phyloP scores from a whole-genome alignment of 345 rosid species.

The Kandelia obovata region DNA sequence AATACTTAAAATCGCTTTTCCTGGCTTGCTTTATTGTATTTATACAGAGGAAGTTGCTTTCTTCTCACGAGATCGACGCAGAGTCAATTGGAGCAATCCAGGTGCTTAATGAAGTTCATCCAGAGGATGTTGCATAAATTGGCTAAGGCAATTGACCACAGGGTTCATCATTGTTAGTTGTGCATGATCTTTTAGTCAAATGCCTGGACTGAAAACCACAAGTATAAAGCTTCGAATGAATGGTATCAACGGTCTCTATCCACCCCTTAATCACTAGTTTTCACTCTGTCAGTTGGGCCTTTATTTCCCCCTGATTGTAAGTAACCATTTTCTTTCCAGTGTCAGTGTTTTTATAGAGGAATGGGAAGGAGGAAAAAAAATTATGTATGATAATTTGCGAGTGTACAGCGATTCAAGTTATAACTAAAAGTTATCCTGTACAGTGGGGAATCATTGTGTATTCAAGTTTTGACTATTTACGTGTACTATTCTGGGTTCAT shows the following conservation, averaged over 20 bases:
- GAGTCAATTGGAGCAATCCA: conserved; percentile 34
- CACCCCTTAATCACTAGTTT: background rate
- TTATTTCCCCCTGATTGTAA: conserved; percentile 9
- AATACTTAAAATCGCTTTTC: background rate
- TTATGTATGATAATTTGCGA: background rate
- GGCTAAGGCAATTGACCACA: background rate
- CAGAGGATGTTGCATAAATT: conserved; percentile 38
- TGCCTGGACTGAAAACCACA: conserved; percentile 5
- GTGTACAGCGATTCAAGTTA: conserved; percentile 13
- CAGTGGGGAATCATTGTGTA: background rate
- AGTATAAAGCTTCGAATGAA: conserved; percentile 6
- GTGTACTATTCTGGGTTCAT: background rate
- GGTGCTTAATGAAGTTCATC: conserved; percentile 22
- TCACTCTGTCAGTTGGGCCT: conserved; percentile 7
- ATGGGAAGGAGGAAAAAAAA: background rate
- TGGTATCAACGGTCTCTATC: conserved; percentile 11
- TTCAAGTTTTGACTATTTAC: conserved; percentile 13
- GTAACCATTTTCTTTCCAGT: conserved; percentile 3
- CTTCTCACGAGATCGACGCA: conserved; percentile 54
- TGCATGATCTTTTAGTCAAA: background rate
- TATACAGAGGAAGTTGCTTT: conserved; percentile 78
- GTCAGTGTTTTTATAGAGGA: conserved; percentile 16
- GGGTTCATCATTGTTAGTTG: background rate
- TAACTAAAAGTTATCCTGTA: conserved; percentile 3
- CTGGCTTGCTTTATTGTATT: conserved; percentile 1